Conservation (phyloP, 768 basidiomycete genomes). For the Lactarius sanguifluus region DNA sequence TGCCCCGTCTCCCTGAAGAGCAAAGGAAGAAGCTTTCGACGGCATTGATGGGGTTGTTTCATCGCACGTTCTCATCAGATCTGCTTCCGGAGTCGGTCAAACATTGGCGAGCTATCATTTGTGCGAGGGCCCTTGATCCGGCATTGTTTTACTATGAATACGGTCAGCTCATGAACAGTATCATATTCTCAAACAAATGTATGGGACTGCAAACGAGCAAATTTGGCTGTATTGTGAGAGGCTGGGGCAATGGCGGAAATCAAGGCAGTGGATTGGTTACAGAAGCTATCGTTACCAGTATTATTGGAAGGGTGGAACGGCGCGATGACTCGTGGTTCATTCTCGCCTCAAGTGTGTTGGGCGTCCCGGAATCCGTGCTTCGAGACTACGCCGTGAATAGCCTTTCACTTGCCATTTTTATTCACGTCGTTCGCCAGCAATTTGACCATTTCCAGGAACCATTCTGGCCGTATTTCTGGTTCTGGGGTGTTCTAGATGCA, state of each 20-base stretch:
- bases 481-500: rapidly evolving
- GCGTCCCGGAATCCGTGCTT: background rate
- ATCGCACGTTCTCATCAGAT: too few relatives aligned
- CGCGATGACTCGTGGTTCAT: background rate
- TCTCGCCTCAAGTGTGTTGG: background rate
- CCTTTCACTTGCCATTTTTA: background rate
- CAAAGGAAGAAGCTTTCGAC: too few relatives aligned
- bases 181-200: too few relatives aligned
- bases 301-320: background rate
- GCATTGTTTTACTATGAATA: too few relatives aligned
- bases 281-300: background rate
- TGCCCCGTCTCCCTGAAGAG: too few relatives aligned
- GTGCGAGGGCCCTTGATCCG: too few relatives aligned
- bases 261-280: background rate
- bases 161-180: too few relatives aligned
- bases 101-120: too few relatives aligned
- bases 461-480: background rate
- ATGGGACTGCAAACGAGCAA: too few relatives aligned
- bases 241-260: background rate
- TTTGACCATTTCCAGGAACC: background rate
- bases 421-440: background rate
- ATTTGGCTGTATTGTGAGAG: too few relatives aligned
- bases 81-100: too few relatives aligned
- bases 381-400: background rate
- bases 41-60: too few relatives aligned